Evolutionary conservation across 2,329 filamentous ascomycete genomes (phyloP).

Genomic region (Botrytis aclada): DNA sequence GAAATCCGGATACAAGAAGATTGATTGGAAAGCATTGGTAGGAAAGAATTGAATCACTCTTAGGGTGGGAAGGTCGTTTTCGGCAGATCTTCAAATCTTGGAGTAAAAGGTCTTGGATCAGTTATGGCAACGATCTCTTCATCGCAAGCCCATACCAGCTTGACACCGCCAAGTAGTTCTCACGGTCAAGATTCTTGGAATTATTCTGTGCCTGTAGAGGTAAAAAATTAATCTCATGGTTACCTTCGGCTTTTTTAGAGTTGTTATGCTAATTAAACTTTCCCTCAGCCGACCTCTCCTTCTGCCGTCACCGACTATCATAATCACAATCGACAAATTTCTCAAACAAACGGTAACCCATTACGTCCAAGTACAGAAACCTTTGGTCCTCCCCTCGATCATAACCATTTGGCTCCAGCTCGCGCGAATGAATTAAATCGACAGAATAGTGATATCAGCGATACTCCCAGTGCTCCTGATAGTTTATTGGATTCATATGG

Average conservation of each 20-base stretch:
- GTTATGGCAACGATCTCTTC: conserved; percentile 39
- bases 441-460: conserved; percentile 44
- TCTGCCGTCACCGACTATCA: conserved; percentile 7
- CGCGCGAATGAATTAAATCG: conserved; percentile 40
- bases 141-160: conserved; percentile 36
- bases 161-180: conserved; percentile 37
- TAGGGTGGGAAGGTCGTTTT: neutral
- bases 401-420: conserved; percentile 38
- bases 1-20: neutral
- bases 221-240: conserved; percentile 27
- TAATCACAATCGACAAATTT: conserved; percentile 17
- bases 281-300: conserved; percentile 6
- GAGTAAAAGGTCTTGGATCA: neutral
- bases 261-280: conserved; percentile 11
- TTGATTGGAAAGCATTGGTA: neutral
- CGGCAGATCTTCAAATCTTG: neutral
- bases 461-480: conserved; percentile 45
- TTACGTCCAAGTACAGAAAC: conserved; percentile 9
- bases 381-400: conserved; percentile 23
- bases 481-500: conserved; percentile 46
- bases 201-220: conserved; percentile 33
- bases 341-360: conserved; percentile 25
- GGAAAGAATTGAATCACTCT: neutral
- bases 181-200: conserved; percentile 35
- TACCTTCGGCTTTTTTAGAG: neutral